A percentile compares a stretch with the other conserved stretches of the same genome.
These are phyloP conservation scores for Solanum infundibuliforme DNA, from an alignment of 257 asterid species.

Conservation along the genomic window DNA sequence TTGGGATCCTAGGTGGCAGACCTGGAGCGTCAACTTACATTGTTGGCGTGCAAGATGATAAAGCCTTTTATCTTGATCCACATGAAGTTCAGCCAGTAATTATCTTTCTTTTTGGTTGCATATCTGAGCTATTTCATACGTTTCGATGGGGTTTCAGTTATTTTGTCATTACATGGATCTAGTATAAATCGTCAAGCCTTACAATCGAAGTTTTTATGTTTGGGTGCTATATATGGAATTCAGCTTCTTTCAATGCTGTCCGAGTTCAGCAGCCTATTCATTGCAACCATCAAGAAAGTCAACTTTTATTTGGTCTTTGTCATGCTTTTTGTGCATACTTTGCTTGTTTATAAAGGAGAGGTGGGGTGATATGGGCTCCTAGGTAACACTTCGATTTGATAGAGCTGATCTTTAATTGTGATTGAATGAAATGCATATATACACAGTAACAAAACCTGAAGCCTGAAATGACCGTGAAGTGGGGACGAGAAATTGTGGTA, in stretches of 20 bases:
- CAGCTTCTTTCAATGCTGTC: neutral
- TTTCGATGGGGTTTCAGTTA: neutral
- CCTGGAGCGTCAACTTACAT: conserved; percentile 96
- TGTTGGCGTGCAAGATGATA: conserved; percentile 93
- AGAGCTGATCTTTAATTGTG: neutral
- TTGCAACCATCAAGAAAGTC: neutral
- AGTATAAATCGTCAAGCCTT: neutral
- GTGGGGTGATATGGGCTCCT: neutral
- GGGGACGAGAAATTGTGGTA: neutral
- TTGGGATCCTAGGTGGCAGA: conserved; percentile 90
- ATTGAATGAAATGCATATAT: neutral
- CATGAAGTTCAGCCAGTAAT: conserved; percentile 94
- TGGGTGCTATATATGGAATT: neutral
- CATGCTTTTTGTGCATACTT: neutral
- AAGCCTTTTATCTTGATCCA: conserved; percentile 90
- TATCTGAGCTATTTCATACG: neutral
- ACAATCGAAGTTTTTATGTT: neutral
- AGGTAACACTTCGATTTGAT: neutral
- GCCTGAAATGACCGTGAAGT: neutral
- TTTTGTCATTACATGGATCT: neutral
- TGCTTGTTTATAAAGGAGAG: neutral
- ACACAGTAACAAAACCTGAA: neutral
- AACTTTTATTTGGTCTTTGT: neutral
- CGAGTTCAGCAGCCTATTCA: neutral
- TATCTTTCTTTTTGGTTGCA: neutral